Evolutionary conservation across 148 eudicot genomes (phyloP), one percentile per base, ranked within the genome.

Genomic region (Tetragonia tetragonoides): DNA sequence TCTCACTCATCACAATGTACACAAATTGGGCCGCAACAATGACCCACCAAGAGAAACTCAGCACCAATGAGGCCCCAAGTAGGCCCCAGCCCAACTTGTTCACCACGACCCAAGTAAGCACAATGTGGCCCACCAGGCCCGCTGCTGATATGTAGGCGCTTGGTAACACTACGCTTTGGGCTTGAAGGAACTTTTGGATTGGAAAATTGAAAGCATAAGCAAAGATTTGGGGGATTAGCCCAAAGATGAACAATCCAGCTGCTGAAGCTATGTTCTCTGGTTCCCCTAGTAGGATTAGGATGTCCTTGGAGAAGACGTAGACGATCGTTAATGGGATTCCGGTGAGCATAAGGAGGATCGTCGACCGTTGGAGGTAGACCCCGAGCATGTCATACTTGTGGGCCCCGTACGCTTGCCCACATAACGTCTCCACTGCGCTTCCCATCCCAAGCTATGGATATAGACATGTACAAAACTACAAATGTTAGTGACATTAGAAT

Each of bases 381-480:
- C 91, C 91, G 5, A 88, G 80, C 88, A 88, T 84, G 10, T 84
- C 87, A 72, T 75, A 82, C 57, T 82, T 86, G 67, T 74, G 76
- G 3, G 89, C 91, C 0, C 91, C 91, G n/a, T 82, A 88, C 7
- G 91, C 91, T 79, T 88, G 91, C 23, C 91, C 91, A 66, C 91
- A 88, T 44, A 88, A 75, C 6, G 91, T 88, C 81, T 88, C 91
- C 59, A 88, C 91, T 62, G 91, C 91, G 51, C 91, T 88, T 66
- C 89, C 89, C 92, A 89, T 89, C 2, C 92, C 92, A 15, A 89
- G 82, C 92, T 89, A 73, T 59, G 68, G 20, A 38, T 40, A 56
- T 18, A 83, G 47, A 75, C 41, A 70, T 40, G 17, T 76, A 28
- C 34, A n/a, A n/a, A n/a, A n/a, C n/a, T n/a, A n/a, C n/a, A 28